Percentiles rank a stretch among this genome's conserved stretches.
Conservation (phyloP, 345 rosid species). For the Eucalyptus regnans region DNA sequence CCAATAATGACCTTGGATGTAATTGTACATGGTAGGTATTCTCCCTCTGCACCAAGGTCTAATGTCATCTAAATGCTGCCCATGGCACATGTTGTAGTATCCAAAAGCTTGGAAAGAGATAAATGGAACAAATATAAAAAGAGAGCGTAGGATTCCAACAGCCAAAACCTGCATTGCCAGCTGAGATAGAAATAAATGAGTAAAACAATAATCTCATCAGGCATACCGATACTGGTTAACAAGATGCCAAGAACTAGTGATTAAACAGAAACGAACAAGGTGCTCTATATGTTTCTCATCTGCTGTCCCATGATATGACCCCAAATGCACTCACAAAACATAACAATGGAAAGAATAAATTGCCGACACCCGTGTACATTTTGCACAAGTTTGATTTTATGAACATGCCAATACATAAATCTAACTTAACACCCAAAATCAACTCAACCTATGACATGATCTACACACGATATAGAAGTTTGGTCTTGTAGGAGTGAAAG, state of each 20-base stretch:
- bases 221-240: not conserved
- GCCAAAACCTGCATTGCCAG: conserved; percentile 44
- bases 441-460: not conserved
- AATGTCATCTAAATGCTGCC: conserved; percentile 29
- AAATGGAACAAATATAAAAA: conserved; percentile 62
- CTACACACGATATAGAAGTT: not conserved
- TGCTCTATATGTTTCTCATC: not conserved
- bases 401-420: not conserved
- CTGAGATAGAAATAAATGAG: conserved; percentile 19
- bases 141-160: conserved; percentile 43
- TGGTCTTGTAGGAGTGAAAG: not conserved
- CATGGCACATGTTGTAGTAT: conserved; percentile 61
- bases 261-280: not conserved
- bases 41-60: conserved; percentile 89
- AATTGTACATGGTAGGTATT: conserved; percentile 70
- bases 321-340: not conserved
- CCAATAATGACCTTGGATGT: conserved; percentile 89
- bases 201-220: not conserved
- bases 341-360: not conserved
- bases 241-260: not conserved
- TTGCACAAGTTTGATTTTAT: not conserved
- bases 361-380: not conserved
- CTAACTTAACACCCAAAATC: not conserved
- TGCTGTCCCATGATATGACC: not conserved
- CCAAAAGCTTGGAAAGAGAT: conserved; percentile 78